Base-by-base conservation (phyloP, 495 filamentous ascomycete genomes). In the Neurospora sp. region DNA sequence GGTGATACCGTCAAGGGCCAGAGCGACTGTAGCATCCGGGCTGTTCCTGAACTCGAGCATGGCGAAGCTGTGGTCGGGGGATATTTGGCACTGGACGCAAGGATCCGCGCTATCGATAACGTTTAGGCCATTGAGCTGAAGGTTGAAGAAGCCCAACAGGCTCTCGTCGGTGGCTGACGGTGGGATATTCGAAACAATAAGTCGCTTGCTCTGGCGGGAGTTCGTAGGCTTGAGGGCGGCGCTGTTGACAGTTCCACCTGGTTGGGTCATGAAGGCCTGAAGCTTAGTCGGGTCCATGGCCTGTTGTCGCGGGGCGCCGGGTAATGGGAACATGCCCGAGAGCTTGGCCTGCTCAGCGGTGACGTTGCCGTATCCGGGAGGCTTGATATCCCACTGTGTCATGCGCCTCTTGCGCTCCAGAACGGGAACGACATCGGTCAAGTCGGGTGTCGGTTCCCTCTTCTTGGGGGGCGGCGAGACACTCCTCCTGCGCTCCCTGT, bases 311-410 rank as follows among this genome's bases (percentile, higher is more conserved):
- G 96, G 96, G 59, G 95, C 96, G 74, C 96, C 96, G 6, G 96
- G 96, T 10, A 99, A 89, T 73, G 96, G 94, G 85, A 99, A 99
- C 96, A 98, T 97, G 83, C 93, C 93, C n/a, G 96, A 99, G 40
- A 99, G 88, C 86, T 99, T 99, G 36, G 96, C 96, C 80, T 98
- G 96, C 81, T 99, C 96, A 34, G 96, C 96, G 15, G 96, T 98
- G 74, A 99, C 96, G 83, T 97, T 97, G 82, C 98, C 96, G 78
- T 99, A 99, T 38, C 96, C 95, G 28, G 93, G 93, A 15, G 96
- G 96, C 85, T 98, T 99, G 81, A 99, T 97, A 81, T 99, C 96
- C 96, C 96, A 99, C 81, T 98, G 97, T 38, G 94, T 98, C 85
- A 98, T 83, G 71, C 96, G 90, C 76, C 96, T 90, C 86, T 93